Conservation (phyloP, 441 rosid genomes). For the Biscutella laevigata region DNA sequence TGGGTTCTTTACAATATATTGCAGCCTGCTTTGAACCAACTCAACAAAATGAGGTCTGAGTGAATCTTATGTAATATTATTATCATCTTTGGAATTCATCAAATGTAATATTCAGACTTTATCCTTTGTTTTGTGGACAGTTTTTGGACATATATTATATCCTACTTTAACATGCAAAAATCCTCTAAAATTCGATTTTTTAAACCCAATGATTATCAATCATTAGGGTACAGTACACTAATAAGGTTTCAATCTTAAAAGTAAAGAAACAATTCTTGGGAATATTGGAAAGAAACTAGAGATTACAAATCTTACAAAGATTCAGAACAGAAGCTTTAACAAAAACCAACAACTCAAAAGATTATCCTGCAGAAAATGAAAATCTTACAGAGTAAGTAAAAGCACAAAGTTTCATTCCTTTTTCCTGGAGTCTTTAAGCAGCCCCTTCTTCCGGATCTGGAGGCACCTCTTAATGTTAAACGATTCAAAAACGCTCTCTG, state of each 20-base stretch:
- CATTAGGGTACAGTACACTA: background rate
- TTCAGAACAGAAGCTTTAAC: background rate
- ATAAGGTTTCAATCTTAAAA: background rate
- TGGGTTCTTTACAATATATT: slow-evolving; percentile 54
- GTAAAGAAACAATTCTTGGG: background rate
- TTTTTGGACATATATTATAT: slow-evolving; percentile 19
- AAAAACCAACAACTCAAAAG: slow-evolving; percentile 4
- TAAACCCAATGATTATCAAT: too few species aligned
- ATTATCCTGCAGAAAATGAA: background rate
- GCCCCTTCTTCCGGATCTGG: slow-evolving; percentile 61
- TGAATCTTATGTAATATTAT: background rate
- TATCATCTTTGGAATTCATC: slow-evolving; percentile 11
- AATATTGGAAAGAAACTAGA: background rate
- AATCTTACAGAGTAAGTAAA: background rate
- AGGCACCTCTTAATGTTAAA: slow-evolving; percentile 53
- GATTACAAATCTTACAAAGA: slow-evolving; percentile 12
- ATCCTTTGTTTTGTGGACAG: slow-evolving; percentile 26
- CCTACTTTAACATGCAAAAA: too few species aligned
- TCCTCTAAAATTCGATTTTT: too few species aligned
- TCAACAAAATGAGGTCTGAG: slow-evolving; percentile 44
- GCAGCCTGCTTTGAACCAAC: slow-evolving; percentile 57
- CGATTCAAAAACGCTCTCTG: slow-evolving; percentile 48
- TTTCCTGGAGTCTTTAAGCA: slow-evolving; percentile 60
- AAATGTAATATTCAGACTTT: slow-evolving; percentile 25
- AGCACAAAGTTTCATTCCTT: slow-evolving; percentile 32